Evolutionary conservation across 73 alveolate genomes (phyloP).

Genomic region (Paraurostyla sp.): DNA sequence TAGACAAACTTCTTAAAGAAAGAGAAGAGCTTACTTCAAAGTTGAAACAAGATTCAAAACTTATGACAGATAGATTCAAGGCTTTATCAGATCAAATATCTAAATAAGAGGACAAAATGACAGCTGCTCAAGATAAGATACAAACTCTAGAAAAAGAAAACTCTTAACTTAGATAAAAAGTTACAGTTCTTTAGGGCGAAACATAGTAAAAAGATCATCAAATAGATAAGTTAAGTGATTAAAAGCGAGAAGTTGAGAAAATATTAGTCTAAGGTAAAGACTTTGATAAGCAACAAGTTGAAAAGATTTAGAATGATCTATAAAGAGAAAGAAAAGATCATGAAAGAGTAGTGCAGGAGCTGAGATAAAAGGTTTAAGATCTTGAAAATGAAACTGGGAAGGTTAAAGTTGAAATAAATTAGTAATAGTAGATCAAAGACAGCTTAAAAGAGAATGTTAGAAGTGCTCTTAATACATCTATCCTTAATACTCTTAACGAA

Average conservation of each 20-base stretch:
- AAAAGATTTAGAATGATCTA: background rate
- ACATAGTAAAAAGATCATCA: background rate
- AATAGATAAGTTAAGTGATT: background rate
- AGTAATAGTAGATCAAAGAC: background rate
- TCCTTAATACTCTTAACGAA: background rate
- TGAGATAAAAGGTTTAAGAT: background rate
- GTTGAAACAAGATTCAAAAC: slow-evolving; percentile 24
- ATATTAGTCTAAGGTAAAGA: background rate
- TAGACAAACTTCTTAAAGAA: slow-evolving; percentile 20
- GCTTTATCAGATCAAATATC: background rate
- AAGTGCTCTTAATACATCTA: background rate
- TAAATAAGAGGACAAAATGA: background rate
- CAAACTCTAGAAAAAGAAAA: slow-evolving; percentile 9
- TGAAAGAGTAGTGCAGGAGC: background rate
- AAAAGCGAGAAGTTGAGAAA: slow-evolving; percentile 2
- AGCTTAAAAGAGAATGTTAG: background rate
- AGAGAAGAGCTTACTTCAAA: slow-evolving; percentile 26
- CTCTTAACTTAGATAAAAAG: background rate
- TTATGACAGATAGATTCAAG: background rate
- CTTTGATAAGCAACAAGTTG: background rate
- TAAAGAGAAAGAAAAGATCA: slow-evolving; percentile 10
- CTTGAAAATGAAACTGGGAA: background rate
- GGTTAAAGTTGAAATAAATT: background rate
- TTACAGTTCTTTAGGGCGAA: background rate
- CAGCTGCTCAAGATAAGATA: background rate